These are phyloP conservation scores for Aureobasidium vineae DNA, from an alignment of 2,329 filamentous ascomycete genomes.

Conservation along the genomic window DNA sequence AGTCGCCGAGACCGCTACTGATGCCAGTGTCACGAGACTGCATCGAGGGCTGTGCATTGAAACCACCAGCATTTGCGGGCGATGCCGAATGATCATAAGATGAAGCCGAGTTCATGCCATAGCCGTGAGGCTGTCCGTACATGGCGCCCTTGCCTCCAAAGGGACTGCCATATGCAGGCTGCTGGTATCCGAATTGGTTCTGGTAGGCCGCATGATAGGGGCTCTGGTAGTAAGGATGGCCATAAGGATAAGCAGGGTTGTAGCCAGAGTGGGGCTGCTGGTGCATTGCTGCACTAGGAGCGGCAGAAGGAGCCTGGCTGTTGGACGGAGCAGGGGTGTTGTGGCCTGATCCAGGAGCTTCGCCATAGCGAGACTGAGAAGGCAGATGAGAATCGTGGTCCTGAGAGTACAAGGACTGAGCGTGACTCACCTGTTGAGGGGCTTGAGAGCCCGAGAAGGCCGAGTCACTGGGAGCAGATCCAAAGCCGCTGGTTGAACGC, in stretches of 20 bases:
- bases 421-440: constrained; percentile 47
- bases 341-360: constrained; percentile 81
- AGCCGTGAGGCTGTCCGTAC: constrained; percentile 63
- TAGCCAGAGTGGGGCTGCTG: constrained; percentile 54
- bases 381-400: constrained; percentile 26
- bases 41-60: constrained; percentile 45
- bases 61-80: constrained; percentile 58
- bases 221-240: constrained; percentile 59
- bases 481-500: constrained; percentile 75
- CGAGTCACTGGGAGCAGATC: constrained; percentile 58
- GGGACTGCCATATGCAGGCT: constrained; percentile 46
- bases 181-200: constrained; percentile 57
- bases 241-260: constrained; percentile 57
- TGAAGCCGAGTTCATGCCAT: constrained; percentile 54
- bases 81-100: constrained; percentile 63
- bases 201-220: constrained; percentile 64
- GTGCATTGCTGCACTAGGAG: constrained; percentile 44
- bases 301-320: constrained; percentile 53
- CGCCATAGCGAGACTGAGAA: constrained; percentile 69
- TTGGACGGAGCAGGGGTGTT: constrained; percentile 82
- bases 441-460: constrained; percentile 62
- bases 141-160: constrained; percentile 58
- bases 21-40: constrained; percentile 49
- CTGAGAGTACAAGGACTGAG: constrained; percentile 34
- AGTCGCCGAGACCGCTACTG: constrained; percentile 56